Conservation (phyloP, 306 rosid genomes). For the Ochetophila trinervis region DNA sequence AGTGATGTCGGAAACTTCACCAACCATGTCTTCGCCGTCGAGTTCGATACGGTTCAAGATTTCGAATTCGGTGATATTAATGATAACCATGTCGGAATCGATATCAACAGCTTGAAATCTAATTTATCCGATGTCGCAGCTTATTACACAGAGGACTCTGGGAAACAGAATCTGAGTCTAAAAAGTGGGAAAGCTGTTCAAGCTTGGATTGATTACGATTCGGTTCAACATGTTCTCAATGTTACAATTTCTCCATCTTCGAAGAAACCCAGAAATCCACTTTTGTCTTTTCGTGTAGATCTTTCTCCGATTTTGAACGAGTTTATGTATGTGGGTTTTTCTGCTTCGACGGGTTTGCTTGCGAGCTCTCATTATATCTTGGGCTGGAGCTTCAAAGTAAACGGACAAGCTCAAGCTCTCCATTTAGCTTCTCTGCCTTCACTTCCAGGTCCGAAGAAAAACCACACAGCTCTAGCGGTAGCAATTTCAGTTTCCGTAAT, state of each 20-base stretch:
- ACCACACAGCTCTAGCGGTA: slow-evolving; percentile 32
- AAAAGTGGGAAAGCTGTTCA: slow-evolving; percentile 53
- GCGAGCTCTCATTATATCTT: slow-evolving; percentile 82
- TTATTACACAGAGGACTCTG: slow-evolving; percentile 35
- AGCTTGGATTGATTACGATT: slow-evolving; percentile 79
- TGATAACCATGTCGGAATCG: slow-evolving; percentile 79
- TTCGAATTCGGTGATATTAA: slow-evolving; percentile 78
- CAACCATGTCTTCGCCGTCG: slow-evolving; percentile 74
- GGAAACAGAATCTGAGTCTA: slow-evolving; percentile 37
- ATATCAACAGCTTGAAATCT: slow-evolving; percentile 59
- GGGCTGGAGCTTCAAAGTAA: slow-evolving; percentile 87
- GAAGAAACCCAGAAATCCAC: slow-evolving; percentile 52
- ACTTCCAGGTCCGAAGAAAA: slow-evolving; percentile 60
- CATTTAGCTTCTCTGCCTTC: slow-evolving; percentile 57
- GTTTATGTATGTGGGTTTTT: slow-evolving; percentile 77
- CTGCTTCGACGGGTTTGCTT: slow-evolving; percentile 82
- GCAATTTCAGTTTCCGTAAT: slow-evolving; percentile 35
- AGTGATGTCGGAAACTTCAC: slow-evolving; percentile 54
- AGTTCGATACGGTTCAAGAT: slow-evolving; percentile 81
- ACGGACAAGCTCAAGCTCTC: slow-evolving; percentile 53
- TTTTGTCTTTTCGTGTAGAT: slow-evolving; percentile 49
- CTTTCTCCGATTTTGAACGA: slow-evolving; percentile 51
- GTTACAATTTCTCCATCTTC: slow-evolving; percentile 60
- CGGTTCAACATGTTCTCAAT: slow-evolving; percentile 30
- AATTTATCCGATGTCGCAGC: slow-evolving; percentile 47